Evolutionary conservation across 345 rosid genomes (phyloP).

Genomic region (Cardamine chenopodiifolia): DNA sequence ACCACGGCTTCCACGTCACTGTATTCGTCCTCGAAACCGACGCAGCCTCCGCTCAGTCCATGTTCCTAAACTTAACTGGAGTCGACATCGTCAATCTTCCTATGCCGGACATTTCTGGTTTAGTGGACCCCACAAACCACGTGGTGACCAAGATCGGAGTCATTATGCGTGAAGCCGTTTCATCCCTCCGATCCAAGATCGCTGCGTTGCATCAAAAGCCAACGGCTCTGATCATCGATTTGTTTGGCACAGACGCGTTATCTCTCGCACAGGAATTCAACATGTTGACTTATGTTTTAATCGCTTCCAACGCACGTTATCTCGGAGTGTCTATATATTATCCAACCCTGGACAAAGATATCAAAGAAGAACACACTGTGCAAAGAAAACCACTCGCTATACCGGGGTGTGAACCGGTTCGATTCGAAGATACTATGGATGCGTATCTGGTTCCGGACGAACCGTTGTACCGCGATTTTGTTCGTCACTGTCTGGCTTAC

Average conservation of each 20-base stretch:
- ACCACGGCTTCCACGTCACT: slow-evolving; percentile 51
- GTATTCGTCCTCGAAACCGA: slow-evolving; percentile 49
- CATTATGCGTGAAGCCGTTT: slow-evolving; percentile 50
- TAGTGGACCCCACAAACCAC: slow-evolving; percentile 34
- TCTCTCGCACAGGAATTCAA: slow-evolving; percentile 50
- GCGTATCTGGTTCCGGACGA: slow-evolving; percentile 34
- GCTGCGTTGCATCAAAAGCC: slow-evolving; percentile 45
- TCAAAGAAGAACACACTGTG: slow-evolving; percentile 35
- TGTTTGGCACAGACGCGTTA: slow-evolving; percentile 59
- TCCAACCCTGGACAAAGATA: slow-evolving; percentile 43
- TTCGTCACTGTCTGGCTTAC: slow-evolving; percentile 37
- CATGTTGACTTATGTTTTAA: slow-evolving; percentile 53
- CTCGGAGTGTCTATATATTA: slow-evolving; percentile 51
- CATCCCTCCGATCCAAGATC: slow-evolving; percentile 52
- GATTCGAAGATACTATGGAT: slow-evolving; percentile 50
- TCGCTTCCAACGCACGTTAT: slow-evolving; percentile 61
- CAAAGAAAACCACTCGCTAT: slow-evolving; percentile 37
- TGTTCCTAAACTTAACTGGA: slow-evolving; percentile 29
- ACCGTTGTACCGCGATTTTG: slow-evolving; percentile 26
- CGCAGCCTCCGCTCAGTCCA: slow-evolving; percentile 46
- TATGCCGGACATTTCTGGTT: slow-evolving; percentile 38
- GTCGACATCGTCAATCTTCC: slow-evolving; percentile 50
- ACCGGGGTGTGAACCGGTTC: slow-evolving; percentile 64
- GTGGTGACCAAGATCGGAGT: slow-evolving; percentile 42
- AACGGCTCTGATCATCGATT: slow-evolving; percentile 52